These are phyloP conservation scores for Umbellularia californica DNA, from an alignment of 164 flowering plant species.

Conservation along the genomic window DNA sequence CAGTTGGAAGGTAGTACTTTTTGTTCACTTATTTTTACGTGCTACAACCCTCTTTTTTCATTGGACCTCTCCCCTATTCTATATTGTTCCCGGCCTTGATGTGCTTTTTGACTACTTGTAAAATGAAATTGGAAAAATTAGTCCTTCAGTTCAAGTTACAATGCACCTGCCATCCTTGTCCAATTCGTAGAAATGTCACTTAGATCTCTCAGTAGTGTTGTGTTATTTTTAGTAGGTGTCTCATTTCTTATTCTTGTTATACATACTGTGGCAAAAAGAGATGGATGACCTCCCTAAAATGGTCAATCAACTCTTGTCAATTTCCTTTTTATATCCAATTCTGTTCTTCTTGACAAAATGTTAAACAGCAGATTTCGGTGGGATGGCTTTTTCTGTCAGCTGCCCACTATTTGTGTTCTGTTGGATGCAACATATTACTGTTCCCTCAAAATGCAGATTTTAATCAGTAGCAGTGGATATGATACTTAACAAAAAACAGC, in stretches of 20 bases:
- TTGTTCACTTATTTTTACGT: background rate
- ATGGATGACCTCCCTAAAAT: background rate
- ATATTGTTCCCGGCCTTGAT: background rate
- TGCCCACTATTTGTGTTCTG: background rate
- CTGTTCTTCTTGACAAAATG: background rate
- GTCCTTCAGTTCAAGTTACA: background rate
- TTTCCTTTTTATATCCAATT: background rate
- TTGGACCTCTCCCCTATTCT: background rate
- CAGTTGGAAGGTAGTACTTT: constrained; percentile 79
- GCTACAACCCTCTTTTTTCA: background rate
- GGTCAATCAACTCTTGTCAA: background rate
- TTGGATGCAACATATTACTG: background rate
- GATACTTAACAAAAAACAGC: background rate
- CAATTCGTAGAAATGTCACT: background rate
- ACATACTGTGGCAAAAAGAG: background rate
- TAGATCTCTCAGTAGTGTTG: background rate
- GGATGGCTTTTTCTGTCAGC: background rate
- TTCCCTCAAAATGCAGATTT: background rate
- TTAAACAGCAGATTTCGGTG: background rate
- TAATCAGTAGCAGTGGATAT: background rate
- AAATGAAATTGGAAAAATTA: background rate
- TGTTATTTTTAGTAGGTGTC: background rate
- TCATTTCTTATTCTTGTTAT: background rate
- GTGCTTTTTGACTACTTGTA: background rate
- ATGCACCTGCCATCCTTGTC: background rate